phyloP scores from a whole-genome alignment of 1,284 basidiomycete genomes.

The Cryptococcus deneoformans region DNA sequence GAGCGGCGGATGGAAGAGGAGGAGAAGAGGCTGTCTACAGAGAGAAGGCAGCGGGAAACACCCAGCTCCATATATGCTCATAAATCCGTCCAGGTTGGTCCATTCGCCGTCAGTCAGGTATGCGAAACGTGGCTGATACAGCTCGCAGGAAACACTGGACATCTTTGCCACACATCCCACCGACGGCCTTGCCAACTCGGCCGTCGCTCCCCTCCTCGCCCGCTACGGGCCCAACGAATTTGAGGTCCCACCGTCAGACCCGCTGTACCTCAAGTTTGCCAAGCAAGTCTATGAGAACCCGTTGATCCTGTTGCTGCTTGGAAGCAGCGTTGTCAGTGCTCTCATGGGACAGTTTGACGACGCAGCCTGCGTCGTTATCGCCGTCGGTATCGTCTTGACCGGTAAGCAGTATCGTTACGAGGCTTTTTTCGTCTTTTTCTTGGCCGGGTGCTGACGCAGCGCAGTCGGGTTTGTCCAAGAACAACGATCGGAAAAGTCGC shows the following conservation, averaged over 20 bases:
- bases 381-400: slow-evolving; percentile 87
- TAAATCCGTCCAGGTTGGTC: slow-evolving; percentile 37
- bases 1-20: slow-evolving; percentile 22
- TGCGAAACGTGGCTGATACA: slow-evolving; percentile 49
- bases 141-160: slow-evolving; percentile 45
- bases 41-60: slow-evolving; percentile 42
- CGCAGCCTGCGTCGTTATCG: slow-evolving; percentile 89
- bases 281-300: slow-evolving; percentile 89
- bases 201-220: slow-evolving; percentile 64
- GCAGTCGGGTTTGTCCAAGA: slow-evolving; percentile 95
- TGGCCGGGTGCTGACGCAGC: slow-evolving; percentile 5
- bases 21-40: slow-evolving; percentile 18
- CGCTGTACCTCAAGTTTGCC: slow-evolving; percentile 78
- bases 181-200: slow-evolving; percentile 62
- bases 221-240: slow-evolving; percentile 91
- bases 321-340: slow-evolving; percentile 80
- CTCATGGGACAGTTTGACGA: slow-evolving; percentile 93
- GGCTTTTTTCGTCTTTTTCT: slow-evolving; percentile 2
- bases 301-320: slow-evolving; percentile 82
- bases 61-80: slow-evolving; percentile 46
- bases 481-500: slow-evolving; percentile 86
- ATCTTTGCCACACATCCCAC: slow-evolving; percentile 62
- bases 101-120: background rate
- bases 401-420: slow-evolving; percentile 54
- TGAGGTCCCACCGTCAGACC: slow-evolving; percentile 77